phyloP scores from a whole-genome alignment of 169 alveolate genomes.

The Eimeria tenella region DNA sequence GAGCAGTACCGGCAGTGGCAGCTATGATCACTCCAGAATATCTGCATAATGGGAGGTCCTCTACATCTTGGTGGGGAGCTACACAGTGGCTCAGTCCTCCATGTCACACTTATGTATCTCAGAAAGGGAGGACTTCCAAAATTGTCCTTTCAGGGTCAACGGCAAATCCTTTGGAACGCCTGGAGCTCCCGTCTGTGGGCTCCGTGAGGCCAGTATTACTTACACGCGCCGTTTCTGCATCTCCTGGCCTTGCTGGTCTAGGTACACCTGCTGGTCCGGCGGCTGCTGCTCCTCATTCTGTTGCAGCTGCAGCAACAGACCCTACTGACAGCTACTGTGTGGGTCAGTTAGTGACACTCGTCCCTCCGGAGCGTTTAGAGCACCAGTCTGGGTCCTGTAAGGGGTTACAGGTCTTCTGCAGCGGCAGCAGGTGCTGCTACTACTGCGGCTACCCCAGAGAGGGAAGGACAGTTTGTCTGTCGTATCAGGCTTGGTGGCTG shows the following conservation, averaged over 20 bases:
- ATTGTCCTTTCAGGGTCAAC: not conserved
- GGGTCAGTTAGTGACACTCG: not conserved
- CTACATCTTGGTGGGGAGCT: slow-evolving; percentile 2
- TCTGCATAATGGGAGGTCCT: not conserved
- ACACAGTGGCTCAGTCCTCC: not conserved
- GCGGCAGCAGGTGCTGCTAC: slow-evolving; percentile 30
- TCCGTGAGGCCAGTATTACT: slow-evolving; percentile 1
- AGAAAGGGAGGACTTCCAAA: not conserved
- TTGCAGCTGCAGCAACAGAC: not conserved
- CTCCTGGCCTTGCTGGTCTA: not conserved
- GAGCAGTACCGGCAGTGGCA: not conserved
- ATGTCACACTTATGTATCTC: not conserved
- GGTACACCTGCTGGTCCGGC: not conserved
- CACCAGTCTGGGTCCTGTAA: not conserved
- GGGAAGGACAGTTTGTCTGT: not conserved
- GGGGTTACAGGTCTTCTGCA: not conserved
- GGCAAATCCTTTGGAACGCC: not conserved
- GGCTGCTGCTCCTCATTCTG: not conserved
- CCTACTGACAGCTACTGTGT: not conserved
- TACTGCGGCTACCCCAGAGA: not conserved
- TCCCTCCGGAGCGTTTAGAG: not conserved
- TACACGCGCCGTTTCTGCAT: not conserved
- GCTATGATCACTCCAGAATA: not conserved
- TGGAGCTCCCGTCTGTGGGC: not conserved
- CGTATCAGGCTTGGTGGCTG: not conserved